phyloP scores from a whole-genome alignment of 345 rosid species.

The Lepidium sativum region DNA sequence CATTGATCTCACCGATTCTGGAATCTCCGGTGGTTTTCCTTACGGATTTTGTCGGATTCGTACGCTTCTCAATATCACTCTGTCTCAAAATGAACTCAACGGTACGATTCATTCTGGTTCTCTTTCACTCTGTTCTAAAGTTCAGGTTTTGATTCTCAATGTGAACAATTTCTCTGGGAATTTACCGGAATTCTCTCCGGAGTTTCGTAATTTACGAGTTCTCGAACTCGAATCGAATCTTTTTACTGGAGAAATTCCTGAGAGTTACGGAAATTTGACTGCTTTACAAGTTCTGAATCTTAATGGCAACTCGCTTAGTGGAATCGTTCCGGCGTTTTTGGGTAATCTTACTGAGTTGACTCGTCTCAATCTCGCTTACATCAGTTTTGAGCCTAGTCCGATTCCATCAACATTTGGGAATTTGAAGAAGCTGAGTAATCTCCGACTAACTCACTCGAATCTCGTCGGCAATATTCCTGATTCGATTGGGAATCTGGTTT shows the following conservation, averaged over 20 bases:
- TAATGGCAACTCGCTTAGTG: conserved; percentile 29
- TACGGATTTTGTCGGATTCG: conserved; percentile 48
- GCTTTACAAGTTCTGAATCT: conserved; percentile 32
- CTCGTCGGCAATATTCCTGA: conserved; percentile 53
- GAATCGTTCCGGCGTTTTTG: conserved; percentile 42
- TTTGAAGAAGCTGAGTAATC: conserved; percentile 38
- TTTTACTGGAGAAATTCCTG: conserved; percentile 50
- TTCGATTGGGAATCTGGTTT: conserved; percentile 37
- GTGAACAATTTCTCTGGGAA: conserved; percentile 40
- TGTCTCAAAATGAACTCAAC: conserved; percentile 30
- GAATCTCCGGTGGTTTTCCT: conserved; percentile 49
- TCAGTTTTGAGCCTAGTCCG: conserved; percentile 32
- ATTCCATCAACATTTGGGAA: conserved; percentile 46
- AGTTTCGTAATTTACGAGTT: conserved; percentile 23
- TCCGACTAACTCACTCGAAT: conserved; percentile 21
- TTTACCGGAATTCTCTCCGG: conserved; percentile 44
- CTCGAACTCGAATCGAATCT: conserved; percentile 40
- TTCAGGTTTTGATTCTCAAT: conserved; percentile 31
- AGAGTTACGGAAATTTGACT: conserved; percentile 36
- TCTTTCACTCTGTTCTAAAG: conserved; percentile 44
- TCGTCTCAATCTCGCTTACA: conserved; percentile 31
- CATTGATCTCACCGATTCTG: conserved; percentile 38
- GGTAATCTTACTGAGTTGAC: conserved; percentile 44
- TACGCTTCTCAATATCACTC: conserved; percentile 42
- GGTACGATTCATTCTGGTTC: conserved; percentile 35